A percentile compares a stretch with the other conserved stretches of the same genome.
Evolutionary conservation across 73 alveolate genomes (phyloP).

Genomic region (Paraurostyla sp.): DNA sequence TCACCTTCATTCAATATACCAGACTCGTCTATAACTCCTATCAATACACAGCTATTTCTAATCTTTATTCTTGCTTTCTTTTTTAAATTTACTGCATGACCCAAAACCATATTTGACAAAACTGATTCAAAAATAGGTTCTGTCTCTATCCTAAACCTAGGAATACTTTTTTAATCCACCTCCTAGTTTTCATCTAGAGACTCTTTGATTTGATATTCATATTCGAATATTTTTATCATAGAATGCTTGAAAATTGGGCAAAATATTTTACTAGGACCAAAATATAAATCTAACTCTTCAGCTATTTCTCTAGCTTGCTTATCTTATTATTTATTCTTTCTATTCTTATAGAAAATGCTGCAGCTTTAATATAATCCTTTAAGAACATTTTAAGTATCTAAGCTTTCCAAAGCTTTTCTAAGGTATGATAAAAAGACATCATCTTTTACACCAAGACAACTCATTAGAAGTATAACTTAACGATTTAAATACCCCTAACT

Average conservation of each 20-base stretch:
- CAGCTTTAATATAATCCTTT: neutral
- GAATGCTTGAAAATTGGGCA: conserved; percentile 20
- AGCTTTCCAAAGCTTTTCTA: neutral
- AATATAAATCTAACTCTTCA: conserved; percentile 39
- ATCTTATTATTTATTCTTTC: no score
- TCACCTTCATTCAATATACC: conserved; percentile 91
- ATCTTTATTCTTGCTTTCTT: conserved; percentile 59
- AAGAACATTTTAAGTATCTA: neutral
- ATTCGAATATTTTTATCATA: neutral
- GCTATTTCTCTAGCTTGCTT: neutral
- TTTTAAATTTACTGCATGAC: conserved; percentile 40
- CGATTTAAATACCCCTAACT: conserved; percentile 80
- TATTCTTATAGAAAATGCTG: neutral
- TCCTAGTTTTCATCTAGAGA: neutral
- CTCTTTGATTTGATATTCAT: neutral
- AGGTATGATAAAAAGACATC: conserved; percentile 27
- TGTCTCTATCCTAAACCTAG: no score
- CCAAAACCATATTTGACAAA: conserved; percentile 26
- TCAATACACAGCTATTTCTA: conserved; percentile 75
- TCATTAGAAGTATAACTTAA: conserved; percentile 76
- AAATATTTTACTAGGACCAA: conserved; percentile 57
- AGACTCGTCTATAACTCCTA: conserved; percentile 96
- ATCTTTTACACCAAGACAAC: conserved; percentile 75
- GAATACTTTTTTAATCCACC: neutral
- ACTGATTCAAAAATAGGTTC: conserved; percentile 49